These are phyloP conservation scores for Metschnikowia borealis DNA, from an alignment of 805 yeast genomes.

Conservation along the genomic window DNA sequence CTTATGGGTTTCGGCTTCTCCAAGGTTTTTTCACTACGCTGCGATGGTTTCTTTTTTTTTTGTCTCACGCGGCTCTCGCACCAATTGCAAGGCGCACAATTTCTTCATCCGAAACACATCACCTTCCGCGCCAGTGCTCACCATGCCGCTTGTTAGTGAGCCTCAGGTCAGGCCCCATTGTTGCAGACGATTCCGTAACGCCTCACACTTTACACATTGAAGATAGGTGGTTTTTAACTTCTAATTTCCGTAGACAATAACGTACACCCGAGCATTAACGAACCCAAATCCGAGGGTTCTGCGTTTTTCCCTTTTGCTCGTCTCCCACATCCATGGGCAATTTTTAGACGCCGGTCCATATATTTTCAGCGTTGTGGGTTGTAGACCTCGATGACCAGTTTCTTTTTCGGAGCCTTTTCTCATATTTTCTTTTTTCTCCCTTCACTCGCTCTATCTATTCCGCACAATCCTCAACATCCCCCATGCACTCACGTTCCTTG, in stretches of 20 bases:
- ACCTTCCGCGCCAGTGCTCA: constrained; percentile 1
- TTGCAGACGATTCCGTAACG: neutral
- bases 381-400: constrained; percentile 1
- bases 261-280: neutral
- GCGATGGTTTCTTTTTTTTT: neutral
- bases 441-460: neutral
- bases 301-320: neutral
- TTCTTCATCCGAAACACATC: neutral
- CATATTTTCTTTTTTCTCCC: constrained; percentile 1
- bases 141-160: neutral
- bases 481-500: constrained; percentile 3
- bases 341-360: neutral
- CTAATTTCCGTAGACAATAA: neutral
- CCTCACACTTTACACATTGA: neutral
- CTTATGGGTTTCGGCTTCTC: neutral
- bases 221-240: neutral
- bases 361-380: neutral
- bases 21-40: neutral
- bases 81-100: constrained; percentile 4
- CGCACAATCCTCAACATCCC: constrained; percentile 4
- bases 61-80: constrained; percentile 1
- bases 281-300: neutral
- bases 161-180: neutral
- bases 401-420: constrained; percentile 2
- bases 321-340: neutral